Conservation (phyloP, 768 basidiomycete species). For the Leccinum imitatum region DNA sequence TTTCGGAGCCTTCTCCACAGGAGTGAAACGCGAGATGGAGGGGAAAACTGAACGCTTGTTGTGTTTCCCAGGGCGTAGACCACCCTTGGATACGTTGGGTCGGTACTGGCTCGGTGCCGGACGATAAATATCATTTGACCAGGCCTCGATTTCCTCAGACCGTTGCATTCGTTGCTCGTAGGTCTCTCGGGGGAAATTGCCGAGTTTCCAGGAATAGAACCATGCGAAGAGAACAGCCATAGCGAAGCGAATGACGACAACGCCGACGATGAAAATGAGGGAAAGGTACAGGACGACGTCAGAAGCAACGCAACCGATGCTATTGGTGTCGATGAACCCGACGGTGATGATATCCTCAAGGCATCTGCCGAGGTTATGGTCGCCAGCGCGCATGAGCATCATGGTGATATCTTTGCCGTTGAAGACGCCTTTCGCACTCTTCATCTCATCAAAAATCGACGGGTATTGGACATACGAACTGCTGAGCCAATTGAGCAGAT, state of each 20-base stretch:
- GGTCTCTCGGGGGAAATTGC: slow-evolving; percentile 90
- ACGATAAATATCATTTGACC: slow-evolving; percentile 94
- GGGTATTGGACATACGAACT: slow-evolving; percentile 81
- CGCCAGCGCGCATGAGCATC: slow-evolving; percentile 69
- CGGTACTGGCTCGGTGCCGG: slow-evolving; percentile 89
- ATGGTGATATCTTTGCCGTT: slow-evolving; percentile 88
- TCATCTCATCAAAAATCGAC: slow-evolving; percentile 75
- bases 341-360: slow-evolving; percentile 83
- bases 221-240: slow-evolving; percentile 98
- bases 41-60: slow-evolving; percentile 64
- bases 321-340: slow-evolving; percentile 92
- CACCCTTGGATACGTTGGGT: slow-evolving; percentile 81
- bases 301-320: slow-evolving; percentile 95
- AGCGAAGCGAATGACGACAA: slow-evolving; percentile 89
- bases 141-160: slow-evolving; percentile 88
- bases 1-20: slow-evolving; percentile 60
- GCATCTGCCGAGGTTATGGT: slow-evolving; percentile 71
- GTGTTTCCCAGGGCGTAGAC: slow-evolving; percentile 49
- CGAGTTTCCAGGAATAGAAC: slow-evolving; percentile 97
- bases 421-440: slow-evolving; percentile 65
- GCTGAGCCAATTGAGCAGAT: slow-evolving; percentile 83
- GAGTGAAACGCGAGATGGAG: slow-evolving; percentile 71
- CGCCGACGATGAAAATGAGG: slow-evolving; percentile 95
- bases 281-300: slow-evolving; percentile 93
- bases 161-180: slow-evolving; percentile 91